Conservation (phyloP, 1,284 basidiomycete genomes). For the Ceratobasidium theobromae region DNA sequence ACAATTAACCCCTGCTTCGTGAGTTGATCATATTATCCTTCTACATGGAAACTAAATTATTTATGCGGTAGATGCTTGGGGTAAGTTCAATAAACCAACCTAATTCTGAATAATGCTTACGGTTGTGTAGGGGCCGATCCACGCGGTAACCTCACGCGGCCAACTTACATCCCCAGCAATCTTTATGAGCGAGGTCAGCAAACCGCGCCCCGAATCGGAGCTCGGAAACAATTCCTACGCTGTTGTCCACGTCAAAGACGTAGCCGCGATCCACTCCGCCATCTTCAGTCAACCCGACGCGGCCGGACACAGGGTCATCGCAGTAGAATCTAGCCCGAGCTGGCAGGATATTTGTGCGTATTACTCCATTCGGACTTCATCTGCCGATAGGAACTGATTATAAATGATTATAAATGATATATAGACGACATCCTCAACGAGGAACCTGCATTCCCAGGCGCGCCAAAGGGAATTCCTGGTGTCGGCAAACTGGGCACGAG, state of each 20-base stretch:
- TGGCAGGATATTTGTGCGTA: slow-evolving; percentile 27
- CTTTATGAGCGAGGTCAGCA: not conserved
- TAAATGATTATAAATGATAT: too few relatives aligned
- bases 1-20: slow-evolving; percentile 30
- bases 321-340: not conserved
- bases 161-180: not conserved
- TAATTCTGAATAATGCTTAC: not conserved
- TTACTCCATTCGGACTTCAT: not conserved
- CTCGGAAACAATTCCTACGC: not conserved
- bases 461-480: slow-evolving; percentile 32
- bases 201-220: not conserved
- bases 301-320: not conserved
- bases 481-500: not conserved
- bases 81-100: too few relatives aligned
- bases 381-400: not conserved
- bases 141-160: not conserved
- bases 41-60: too few relatives aligned
- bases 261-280: slow-evolving; percentile 1
- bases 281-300: not conserved
- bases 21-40: not conserved
- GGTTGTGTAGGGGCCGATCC: not conserved
- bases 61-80: not conserved
- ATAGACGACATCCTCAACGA: slow-evolving; percentile 19
- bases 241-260: slow-evolving; percentile 3
- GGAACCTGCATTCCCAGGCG: slow-evolving; percentile 13